Percentiles rank a stretch among this genome's conserved stretches.
Conservation (phyloP, 1,284 basidiomycete species). For the Cystobasidiaceae sp. region DNA sequence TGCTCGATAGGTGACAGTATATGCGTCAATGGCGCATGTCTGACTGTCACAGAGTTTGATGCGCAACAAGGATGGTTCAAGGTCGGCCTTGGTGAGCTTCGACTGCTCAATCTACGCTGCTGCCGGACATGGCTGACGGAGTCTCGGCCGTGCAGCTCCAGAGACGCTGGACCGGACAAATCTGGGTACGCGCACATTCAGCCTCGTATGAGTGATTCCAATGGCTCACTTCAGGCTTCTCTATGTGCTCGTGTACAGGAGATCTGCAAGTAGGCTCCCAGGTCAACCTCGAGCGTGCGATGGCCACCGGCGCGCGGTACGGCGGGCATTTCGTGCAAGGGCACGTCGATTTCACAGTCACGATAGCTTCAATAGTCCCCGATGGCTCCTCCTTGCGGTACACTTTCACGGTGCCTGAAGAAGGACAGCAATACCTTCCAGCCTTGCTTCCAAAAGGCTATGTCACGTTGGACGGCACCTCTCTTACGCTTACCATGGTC, state of each 20-base stretch:
- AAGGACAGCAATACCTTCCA: constrained; percentile 58
- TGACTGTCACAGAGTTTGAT: constrained; percentile 85
- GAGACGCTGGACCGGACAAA: constrained; percentile 90
- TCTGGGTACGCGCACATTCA: constrained; percentile 58
- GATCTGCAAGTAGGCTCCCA: constrained; percentile 71
- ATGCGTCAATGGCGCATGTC: constrained; percentile 72
- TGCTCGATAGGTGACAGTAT: constrained; percentile 94
- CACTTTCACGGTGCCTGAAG: constrained; percentile 66
- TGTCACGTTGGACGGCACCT: constrained; percentile 89
- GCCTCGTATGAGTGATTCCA: neutral
- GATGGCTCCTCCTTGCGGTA: constrained; percentile 86
- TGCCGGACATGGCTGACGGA: constrained; percentile 6
- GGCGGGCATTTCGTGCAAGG: constrained; percentile 99
- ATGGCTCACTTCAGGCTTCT: neutral
- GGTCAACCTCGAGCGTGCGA: constrained; percentile 91
- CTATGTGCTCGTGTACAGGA: constrained; percentile 54
- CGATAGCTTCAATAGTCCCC: constrained; percentile 58
- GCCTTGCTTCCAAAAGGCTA: constrained; percentile 94
- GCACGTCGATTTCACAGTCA: constrained; percentile 87
- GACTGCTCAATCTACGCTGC: neutral
- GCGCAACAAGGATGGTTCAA: constrained; percentile 71
- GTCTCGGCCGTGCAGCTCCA: constrained; percentile 56
- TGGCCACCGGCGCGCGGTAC: constrained; percentile 85
- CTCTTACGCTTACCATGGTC: constrained; percentile 82
- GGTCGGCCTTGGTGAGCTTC: constrained; percentile 61